Percentiles rank a stretch among this genome's conserved stretches.
Evolutionary conservation across 768 basidiomycete genomes (phyloP).

Genomic region (Kwoniella dendrophila): DNA sequence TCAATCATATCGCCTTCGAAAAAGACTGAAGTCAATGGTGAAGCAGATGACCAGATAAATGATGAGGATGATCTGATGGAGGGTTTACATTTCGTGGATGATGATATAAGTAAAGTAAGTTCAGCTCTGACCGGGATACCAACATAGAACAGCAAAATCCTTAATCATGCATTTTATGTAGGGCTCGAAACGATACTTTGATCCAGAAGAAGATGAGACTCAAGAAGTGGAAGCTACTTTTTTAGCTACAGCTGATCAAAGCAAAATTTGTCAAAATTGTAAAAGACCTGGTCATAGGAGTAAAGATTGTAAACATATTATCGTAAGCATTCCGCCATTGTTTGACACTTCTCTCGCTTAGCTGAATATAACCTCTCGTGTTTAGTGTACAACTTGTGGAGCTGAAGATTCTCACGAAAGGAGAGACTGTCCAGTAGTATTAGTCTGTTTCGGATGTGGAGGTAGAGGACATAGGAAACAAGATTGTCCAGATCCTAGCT

Average conservation of each 20-base stretch:
- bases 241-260: slow-evolving; percentile 44
- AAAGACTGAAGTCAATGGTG: slow-evolving; percentile 9
- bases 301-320: slow-evolving; percentile 39
- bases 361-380: background rate
- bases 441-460: slow-evolving; percentile 50
- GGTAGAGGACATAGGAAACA: slow-evolving; percentile 38
- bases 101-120: slow-evolving; percentile 39
- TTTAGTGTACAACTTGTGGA: slow-evolving; percentile 43
- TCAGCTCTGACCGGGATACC: background rate
- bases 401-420: slow-evolving; percentile 46
- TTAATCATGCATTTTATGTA: background rate
- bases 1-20: background rate
- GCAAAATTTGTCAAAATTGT: slow-evolving; percentile 41
- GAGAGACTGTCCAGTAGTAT: slow-evolving; percentile 41
- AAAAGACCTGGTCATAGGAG: slow-evolving; percentile 45
- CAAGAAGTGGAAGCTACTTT: slow-evolving; percentile 41
- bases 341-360: background rate
- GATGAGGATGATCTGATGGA: slow-evolving; percentile 37
- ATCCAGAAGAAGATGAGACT: slow-evolving; percentile 23
- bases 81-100: slow-evolving; percentile 45
- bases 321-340: slow-evolving; percentile 19
- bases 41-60: slow-evolving; percentile 1
- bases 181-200: slow-evolving; percentile 45
- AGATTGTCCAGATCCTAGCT: slow-evolving; percentile 41
- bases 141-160: background rate